Evolutionary conservation across 1,284 basidiomycete genomes (phyloP), one percentile per base, ranked within the genome.

Genomic region (Cryptococcus jaspeensis): DNA sequence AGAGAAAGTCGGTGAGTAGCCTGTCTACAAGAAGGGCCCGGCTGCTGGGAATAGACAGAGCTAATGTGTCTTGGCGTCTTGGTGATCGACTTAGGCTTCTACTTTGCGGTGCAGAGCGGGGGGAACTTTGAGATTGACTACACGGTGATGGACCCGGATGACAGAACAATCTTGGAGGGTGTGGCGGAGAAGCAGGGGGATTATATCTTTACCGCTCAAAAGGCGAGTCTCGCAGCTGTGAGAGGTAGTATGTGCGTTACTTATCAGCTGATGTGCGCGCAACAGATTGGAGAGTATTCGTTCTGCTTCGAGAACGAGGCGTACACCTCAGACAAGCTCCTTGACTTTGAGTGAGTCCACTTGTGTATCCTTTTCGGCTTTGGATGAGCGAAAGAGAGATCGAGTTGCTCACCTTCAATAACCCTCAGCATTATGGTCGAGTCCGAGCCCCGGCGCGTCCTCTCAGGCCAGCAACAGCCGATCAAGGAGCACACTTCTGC

Each of bases 291-390:
- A 69, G 96, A 99, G 83, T 98, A 98, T 79, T 81, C 92, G 2
- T 99, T 99, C 81, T 99, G 96, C 81, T 97, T 99, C 75, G 89
- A 93, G 74, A 99, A 99, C 78, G 91, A 95, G 85, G 90, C 87
- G 9, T 90, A 89, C 4, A 83, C 93, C 64, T 88, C 88, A 80
- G 81, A 92, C 80, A 96, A 97, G 78, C 83, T 96, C 55, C 83
- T 98, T 65, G 94, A 97, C 79, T 95, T 97, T 75, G 93, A 96
- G 77, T 78, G 55, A 65, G 77, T 72, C 49, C n/a, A n/a, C n/a
- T 32, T 12, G 15, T 22, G 12, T 38, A n/a, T 2, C 52, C 20
- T 46, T 41, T 18, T 12, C 20, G 13, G n/a, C n/a, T n/a, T n/a
- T n/a, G n/a, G n/a, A n/a, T n/a, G n/a, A n/a, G n/a, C 47, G 20